Conservation (phyloP, 768 basidiomycete species). For the Suillus hirtellus region DNA sequence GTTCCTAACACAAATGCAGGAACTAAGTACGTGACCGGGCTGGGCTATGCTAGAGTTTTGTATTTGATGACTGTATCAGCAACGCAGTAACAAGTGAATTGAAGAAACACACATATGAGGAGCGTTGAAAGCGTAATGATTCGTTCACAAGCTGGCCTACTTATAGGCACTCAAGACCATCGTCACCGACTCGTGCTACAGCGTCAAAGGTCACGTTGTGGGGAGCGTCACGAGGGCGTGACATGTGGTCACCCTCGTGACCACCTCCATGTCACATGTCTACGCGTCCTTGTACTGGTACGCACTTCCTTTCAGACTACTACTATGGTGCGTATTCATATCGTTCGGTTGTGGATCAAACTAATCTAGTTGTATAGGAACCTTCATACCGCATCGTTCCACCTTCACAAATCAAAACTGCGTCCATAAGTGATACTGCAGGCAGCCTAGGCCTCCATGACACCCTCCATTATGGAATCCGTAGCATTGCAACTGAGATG, state of each 20-base stretch:
- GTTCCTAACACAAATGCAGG: background rate
- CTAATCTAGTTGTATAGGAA: conserved; percentile 31
- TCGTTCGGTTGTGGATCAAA: background rate
- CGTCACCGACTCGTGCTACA: conserved; percentile 2
- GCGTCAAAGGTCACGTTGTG: conserved; percentile 19
- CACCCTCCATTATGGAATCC: conserved; percentile 80
- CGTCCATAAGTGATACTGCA: conserved; percentile 65
- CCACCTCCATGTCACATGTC: conserved; percentile 8
- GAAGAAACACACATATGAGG: background rate
- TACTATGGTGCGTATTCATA: conserved; percentile 23
- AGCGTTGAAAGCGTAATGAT: background rate
- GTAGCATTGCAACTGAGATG: conserved; percentile 75
- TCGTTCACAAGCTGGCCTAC: conserved; percentile 10
- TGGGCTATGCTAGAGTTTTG: background rate
- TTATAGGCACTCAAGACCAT: conserved; percentile 11
- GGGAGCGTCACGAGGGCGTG: conserved; percentile 30
- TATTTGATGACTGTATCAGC: conserved; percentile 2
- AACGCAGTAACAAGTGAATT: background rate
- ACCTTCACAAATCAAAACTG: conserved; percentile 50
- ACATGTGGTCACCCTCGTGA: conserved; percentile 27
- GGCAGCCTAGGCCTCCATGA: conserved; percentile 86
- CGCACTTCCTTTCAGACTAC: conserved; percentile 8
- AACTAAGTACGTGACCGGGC: background rate
- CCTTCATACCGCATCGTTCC: conserved; percentile 69
- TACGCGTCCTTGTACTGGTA: conserved; percentile 18